Base-by-base conservation (phyloP, 495 filamentous ascomycete species). In the Mytilinidion resinicola region DNA sequence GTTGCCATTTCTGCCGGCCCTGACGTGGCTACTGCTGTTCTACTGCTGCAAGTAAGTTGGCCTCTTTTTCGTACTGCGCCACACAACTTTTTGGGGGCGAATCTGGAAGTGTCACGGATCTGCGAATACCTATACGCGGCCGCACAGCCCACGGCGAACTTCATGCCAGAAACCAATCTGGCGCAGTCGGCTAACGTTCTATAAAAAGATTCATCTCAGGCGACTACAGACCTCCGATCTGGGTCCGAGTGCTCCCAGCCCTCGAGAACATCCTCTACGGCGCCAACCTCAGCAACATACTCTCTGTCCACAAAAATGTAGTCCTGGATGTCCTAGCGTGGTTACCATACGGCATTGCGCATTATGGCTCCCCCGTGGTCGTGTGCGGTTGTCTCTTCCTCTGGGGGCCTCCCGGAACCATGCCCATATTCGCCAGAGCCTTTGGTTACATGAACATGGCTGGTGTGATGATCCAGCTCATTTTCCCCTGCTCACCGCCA, bases 231-330 rank as follows among this genome's bases (percentile, higher is more conserved):
- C 90, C 90, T 47, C 86, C 87, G 43, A 96, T 97, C 63, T 96
- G 90, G 87, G 92, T 96, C 56, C 87, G 89, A 57, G 89, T 97
- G 19, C 79, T 97, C 11, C 92, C 92, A 3, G 88, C 92, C n/a
- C 80, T 97, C 60, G 92, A 97, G 70, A 96, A 97, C 72, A 93
- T 97, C 54, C 77, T 97, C 50, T 97, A 97, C 69, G 92, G 92
- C 50, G 90, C 90, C 34, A 96, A 96, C 74, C 82, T 97, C 49
- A 95, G 89, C 75, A 96, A 95, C 71, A 93, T 96, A 56, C 82
- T 97, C 44, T 93, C 91, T 4, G 87, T 89, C 25, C 89, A 96
- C 72, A 88, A 87, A 48, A 83, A 85, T 73, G 80, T 85, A 9
- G 75, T 90, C 48, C 79, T 97, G 37, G 89, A 95, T 61, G 72